Evolutionary conservation across 2,329 filamentous ascomycete species (phyloP), one percentile per base, ranked within the genome.

Genomic region (Paracoccidioides brasiliensis): DNA sequence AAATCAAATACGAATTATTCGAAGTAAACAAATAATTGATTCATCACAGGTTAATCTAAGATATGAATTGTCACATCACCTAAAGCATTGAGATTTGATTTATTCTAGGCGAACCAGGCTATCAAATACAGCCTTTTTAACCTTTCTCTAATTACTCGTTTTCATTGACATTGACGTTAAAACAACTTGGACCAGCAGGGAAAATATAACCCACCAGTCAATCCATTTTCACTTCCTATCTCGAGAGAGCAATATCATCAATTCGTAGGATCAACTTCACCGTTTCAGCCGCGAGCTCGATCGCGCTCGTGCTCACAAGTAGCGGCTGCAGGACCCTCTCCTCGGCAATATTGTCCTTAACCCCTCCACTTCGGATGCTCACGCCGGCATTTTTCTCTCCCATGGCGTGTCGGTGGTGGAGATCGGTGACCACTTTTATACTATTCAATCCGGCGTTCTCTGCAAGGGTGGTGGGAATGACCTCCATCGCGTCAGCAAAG

Each of bases 381-480:
- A 98, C 90, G 64, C 93, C 94, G 1, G 94, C 93, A 66, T 94
- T 95, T 76, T 85, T 86, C 80, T 97, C 90, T 55, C 91, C 93
- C 73, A 90, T 85, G 64, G 93, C 93, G 74, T 98, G 93, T 66
- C 90, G 83, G 74, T 95, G 90, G 68, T 93, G 82, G 67, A 98
- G 76, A 66, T 97, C 93, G 32, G 93, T 98, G 49, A 98, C 93
- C 33, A 98, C 93, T 76, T 94, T 95, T 80, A 98, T 98, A 70
- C 88, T 91, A 79, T 98, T 98, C 60, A 98, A 78, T 52, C 93
- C 93, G 0, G 93, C 93, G 65, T 98, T 98, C 76, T 98, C 93
- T 0, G 93, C 94, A 63, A 98, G 78, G 1, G 93, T 98, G 38
- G 91, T 96, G 12, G 94, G 93, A 55, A 98, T 88, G 44, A 98